A percentile compares a stretch with the other conserved stretches of the same genome.
phyloP scores from a whole-genome alignment of 2,329 filamentous ascomycete species.

The Fusarium aywerte region DNA sequence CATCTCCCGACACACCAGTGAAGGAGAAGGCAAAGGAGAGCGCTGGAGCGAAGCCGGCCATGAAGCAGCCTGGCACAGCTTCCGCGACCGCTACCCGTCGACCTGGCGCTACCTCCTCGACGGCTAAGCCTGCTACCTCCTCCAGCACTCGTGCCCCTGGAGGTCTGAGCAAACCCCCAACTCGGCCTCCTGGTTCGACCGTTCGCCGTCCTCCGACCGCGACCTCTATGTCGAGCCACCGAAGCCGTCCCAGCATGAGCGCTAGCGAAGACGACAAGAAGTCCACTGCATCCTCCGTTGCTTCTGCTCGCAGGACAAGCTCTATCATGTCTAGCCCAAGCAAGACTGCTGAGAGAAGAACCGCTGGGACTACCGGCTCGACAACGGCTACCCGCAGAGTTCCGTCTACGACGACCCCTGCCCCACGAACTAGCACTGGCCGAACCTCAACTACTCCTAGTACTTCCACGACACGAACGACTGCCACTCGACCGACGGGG shows the following conservation, averaged over 20 bases:
- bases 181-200: constrained; percentile 57
- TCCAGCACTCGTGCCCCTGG: constrained; percentile 52
- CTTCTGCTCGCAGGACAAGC: constrained; percentile 57
- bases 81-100: constrained; percentile 44
- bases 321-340: constrained; percentile 55
- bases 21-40: constrained; percentile 51
- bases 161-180: constrained; percentile 60
- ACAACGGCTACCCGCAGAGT: constrained; percentile 51
- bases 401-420: constrained; percentile 47
- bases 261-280: constrained; percentile 64
- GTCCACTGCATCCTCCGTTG: constrained; percentile 52
- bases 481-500: constrained; percentile 54
- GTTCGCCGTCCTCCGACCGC: constrained; percentile 50
- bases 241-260: constrained; percentile 60
- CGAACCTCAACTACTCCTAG: constrained; percentile 41
- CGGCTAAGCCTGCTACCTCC: constrained; percentile 48
- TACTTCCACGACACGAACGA: constrained; percentile 33
- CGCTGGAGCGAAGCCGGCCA: constrained; percentile 44
- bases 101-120: constrained; percentile 25
- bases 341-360: constrained; percentile 51
- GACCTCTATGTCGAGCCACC: constrained; percentile 56
- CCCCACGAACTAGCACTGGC: constrained; percentile 51
- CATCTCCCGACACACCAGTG: constrained; percentile 49
- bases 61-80: constrained; percentile 53
- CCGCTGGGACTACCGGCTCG: constrained; percentile 49